A percentile compares a stretch with the other conserved stretches of the same genome.
phyloP scores from a whole-genome alignment of 2,329 filamentous ascomycete genomes.

The Lasiodiplodia gonubiensis region DNA sequence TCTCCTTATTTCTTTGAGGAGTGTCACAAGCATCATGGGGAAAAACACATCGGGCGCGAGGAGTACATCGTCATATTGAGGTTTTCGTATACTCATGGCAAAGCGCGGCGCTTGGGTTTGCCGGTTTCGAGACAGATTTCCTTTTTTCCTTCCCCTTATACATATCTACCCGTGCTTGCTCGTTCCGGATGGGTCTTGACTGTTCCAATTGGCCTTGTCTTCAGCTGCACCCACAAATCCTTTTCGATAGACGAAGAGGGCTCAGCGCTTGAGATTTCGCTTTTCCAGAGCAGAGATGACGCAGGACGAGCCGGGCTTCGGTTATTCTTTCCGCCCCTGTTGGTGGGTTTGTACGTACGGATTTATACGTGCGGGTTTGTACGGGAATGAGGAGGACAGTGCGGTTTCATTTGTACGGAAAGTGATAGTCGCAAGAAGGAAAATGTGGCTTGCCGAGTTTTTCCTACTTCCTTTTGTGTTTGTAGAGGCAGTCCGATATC shows the following conservation, averaged over 20 bases:
- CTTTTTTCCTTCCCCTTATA: not conserved
- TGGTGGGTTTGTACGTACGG: too few relatives aligned
- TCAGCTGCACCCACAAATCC: not conserved
- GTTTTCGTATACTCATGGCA: conserved; percentile 3
- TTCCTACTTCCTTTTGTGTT: not conserved
- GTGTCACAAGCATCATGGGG: not conserved
- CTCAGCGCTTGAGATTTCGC: too few relatives aligned
- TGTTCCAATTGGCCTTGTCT: not conserved
- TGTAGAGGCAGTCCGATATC: not conserved
- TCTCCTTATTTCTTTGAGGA: not conserved
- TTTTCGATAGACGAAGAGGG: too few relatives aligned
- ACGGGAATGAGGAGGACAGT: not conserved
- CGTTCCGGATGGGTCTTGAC: not conserved
- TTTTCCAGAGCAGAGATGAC: not conserved
- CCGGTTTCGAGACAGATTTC: conserved; percentile 11
- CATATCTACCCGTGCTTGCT: not conserved
- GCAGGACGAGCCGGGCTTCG: too few relatives aligned
- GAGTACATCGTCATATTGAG: conserved; percentile 1
- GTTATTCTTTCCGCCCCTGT: too few relatives aligned
- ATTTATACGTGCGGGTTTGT: not conserved
- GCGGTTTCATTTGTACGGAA: not conserved
- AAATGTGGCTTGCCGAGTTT: not conserved
- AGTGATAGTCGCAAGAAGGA: not conserved
- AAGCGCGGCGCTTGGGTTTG: conserved; percentile 23
- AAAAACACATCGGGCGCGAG: conserved; percentile 4